Evolutionary conservation across 2,329 filamentous ascomycete species (phyloP), one percentile per base, ranked within the genome.

Genomic region (Paecilomyces formosus): DNA sequence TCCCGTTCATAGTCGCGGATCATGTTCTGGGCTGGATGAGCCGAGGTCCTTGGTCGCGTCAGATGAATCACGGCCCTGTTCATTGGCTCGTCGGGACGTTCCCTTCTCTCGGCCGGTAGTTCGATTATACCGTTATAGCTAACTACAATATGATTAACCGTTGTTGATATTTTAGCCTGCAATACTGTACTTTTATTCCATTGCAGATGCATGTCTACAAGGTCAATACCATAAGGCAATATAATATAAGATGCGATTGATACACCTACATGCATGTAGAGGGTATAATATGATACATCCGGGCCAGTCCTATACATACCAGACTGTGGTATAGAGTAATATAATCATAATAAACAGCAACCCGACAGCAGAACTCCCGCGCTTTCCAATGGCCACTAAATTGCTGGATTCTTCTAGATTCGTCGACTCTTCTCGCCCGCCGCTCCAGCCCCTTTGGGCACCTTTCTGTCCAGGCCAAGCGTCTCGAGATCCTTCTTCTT

Each of bases 401-500:
- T 26, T 26, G 24, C 24, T 26, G 6, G 30, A 9, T 31, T 45
- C 5, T 9, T 2, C 18, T 21, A 73, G 35, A 63, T 65, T 49
- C 68, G 71, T 49, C 68, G 71, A 55, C 70, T 73, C 66, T 72
- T 77, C 67, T 76, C 73, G 13, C 74, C 74, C 18, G 70, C 62
- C 15, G 70, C 74, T 4, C 79, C 81, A 60, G 79, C 73, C 1
- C 77, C 81, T 72, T 88, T 89, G 0, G 86, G 84, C 76, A 88
- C 81, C 75, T 90, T 96, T 78, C 85, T 89, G 60, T 90, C 88
- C 68, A 82, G 70, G 2, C 91, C 90, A 65, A 96, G 70, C 18
- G 82, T 86, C 68, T 97, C 93, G 49, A 97, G 73, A 70, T 97
- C 92, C 76, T 91, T 88, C 78, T 89, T 88, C 77, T 96, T 97